Conservation (phyloP, 345 rosid genomes). For the Salix viminalis region DNA sequence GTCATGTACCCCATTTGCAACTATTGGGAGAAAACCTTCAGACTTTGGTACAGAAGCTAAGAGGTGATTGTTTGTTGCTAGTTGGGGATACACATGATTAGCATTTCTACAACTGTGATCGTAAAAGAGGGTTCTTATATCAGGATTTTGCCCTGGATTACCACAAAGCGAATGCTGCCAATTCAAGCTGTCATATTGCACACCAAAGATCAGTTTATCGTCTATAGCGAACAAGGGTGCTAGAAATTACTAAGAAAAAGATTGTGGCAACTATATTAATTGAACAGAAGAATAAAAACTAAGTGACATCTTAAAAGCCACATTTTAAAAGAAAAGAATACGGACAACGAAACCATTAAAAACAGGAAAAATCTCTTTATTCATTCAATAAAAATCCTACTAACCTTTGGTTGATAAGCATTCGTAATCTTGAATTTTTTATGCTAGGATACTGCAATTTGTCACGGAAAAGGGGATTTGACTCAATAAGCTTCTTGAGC, state of each 20-base stretch:
- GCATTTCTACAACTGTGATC: conserved; percentile 36
- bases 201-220: conserved; percentile 3
- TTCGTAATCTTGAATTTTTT: conserved; percentile 26
- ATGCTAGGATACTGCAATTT: conserved; percentile 24
- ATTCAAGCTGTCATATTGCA: conserved; percentile 37
- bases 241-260: not conserved
- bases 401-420: conserved; percentile 42
- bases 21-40: conserved; percentile 26
- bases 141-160: conserved; percentile 35
- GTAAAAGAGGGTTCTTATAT: conserved; percentile 35
- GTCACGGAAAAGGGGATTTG: conserved; percentile 21
- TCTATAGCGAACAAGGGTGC: not conserved
- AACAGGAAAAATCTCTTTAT: not conserved
- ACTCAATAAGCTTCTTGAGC: conserved; percentile 17
- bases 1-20: conserved; percentile 29
- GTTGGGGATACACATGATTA: conserved; percentile 21
- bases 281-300: not conserved
- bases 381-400: not conserved
- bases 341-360: not conserved
- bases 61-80: conserved; percentile 22
- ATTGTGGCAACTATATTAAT: not conserved
- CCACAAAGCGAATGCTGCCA: conserved; percentile 45
- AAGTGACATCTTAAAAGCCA: not conserved
- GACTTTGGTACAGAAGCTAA: conserved; percentile 18
- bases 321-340: not conserved